A percentile compares a stretch with the other conserved stretches of the same genome.
phyloP scores from a whole-genome alignment of 345 rosid species.

The Sonneratia alba region DNA sequence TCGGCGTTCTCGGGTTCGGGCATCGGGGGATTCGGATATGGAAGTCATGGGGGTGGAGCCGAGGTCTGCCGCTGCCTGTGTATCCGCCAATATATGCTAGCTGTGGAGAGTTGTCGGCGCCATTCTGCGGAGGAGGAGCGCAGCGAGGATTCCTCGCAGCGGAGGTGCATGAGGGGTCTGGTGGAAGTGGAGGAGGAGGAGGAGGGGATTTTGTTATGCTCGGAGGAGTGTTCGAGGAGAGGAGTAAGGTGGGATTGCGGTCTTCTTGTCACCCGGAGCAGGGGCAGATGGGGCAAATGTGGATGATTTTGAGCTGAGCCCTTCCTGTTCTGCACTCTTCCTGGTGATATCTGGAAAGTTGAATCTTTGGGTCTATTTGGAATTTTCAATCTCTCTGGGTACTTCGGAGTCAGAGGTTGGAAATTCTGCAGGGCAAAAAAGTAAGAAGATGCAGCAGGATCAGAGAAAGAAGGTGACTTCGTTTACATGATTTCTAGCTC shows the following conservation, averaged over 20 bases:
- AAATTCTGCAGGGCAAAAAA: not conserved
- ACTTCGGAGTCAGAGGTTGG: not conserved
- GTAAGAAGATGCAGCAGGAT: conserved; percentile 56
- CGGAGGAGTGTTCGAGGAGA: conserved; percentile 31
- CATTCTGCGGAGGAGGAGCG: not conserved
- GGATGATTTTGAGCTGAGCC: conserved; percentile 36
- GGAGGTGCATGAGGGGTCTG: conserved; percentile 40
- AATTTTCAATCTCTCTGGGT: not conserved
- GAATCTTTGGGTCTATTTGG: not conserved
- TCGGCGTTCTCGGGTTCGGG: no score
- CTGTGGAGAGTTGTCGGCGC: not conserved
- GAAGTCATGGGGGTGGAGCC: conserved; percentile 3
- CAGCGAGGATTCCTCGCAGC: not conserved
- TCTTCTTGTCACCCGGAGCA: conserved; percentile 49
- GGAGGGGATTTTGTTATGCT: conserved; percentile 12
- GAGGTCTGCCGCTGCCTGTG: not conserved
- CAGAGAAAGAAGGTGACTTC: conserved; percentile 65
- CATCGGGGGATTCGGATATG: not conserved
- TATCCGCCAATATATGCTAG: not conserved
- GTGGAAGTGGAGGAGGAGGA: conserved; percentile 7
- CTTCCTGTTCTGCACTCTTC: not conserved
- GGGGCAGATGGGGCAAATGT: conserved; percentile 78
- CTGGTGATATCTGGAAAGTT: not conserved
- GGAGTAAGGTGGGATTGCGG: conserved; percentile 29
- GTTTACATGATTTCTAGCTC: not conserved